Conservation (phyloP, 495 filamentous ascomycete genomes). For the Aspergillus indologenus region DNA sequence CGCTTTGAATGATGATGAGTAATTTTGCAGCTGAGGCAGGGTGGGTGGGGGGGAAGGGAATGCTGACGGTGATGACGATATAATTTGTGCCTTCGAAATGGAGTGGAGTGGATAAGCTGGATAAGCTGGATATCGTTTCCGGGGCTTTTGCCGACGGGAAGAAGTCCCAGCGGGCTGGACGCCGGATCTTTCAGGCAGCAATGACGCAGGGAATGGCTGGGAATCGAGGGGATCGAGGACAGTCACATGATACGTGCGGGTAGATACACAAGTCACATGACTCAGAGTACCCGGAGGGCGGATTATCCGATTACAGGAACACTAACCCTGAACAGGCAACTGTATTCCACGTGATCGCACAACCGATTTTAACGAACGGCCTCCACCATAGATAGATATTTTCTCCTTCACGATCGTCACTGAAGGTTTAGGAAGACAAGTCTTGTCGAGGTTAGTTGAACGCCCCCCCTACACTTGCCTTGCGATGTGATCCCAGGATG, state of each 20-base stretch:
- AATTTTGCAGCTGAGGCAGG: too few species aligned
- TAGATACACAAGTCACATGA: constrained; percentile 15
- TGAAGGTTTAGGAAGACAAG: constrained; percentile 58
- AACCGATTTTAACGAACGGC: constrained; percentile 45
- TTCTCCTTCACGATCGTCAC: constrained; percentile 36
- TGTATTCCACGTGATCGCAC: constrained; percentile 43
- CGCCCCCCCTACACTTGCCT: background rate
- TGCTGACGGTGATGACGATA: constrained; percentile 10
- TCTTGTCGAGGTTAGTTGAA: constrained; percentile 51
- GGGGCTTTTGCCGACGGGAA: background rate
- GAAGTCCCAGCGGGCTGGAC: background rate
- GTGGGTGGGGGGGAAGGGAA: background rate
- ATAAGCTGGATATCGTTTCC: background rate
- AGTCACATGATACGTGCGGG: background rate
- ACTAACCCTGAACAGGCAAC: constrained; percentile 13
- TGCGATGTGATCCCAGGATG: background rate
- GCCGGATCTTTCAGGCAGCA: background rate
- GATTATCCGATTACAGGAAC: constrained; percentile 6
- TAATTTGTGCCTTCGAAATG: background rate
- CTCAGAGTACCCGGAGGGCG: constrained; percentile 1
- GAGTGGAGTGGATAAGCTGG: background rate
- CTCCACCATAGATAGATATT: constrained; percentile 25
- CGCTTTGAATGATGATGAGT: constrained; percentile 11
- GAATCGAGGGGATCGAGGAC: background rate
- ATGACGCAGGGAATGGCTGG: background rate